phyloP scores from a whole-genome alignment of 768 basidiomycete genomes.

The Lactarius hatsudake region DNA sequence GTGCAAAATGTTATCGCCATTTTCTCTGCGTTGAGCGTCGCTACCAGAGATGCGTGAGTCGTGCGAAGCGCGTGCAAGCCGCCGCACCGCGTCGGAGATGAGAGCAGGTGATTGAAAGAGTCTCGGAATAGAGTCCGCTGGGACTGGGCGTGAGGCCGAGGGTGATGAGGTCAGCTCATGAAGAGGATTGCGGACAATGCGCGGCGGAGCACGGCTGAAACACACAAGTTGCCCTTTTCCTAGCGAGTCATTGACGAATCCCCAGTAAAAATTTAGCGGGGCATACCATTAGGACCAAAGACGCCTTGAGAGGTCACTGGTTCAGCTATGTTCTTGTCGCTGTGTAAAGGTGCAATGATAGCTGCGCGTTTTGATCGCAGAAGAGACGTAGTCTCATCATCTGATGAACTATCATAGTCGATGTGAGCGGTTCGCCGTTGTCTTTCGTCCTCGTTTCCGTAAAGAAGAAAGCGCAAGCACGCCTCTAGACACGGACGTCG shows the following conservation, averaged over 20 bases:
- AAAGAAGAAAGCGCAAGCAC: constrained; percentile 79
- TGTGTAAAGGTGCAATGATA: constrained; percentile 54
- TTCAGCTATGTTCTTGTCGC: constrained; percentile 77
- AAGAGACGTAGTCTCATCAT: constrained; percentile 49
- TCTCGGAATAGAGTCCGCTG: constrained; percentile 32
- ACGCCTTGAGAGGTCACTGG: constrained; percentile 83
- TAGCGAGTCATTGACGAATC: neutral
- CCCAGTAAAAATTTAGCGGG: neutral
- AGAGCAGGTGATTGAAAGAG: constrained; percentile 62
- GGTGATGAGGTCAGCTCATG: constrained; percentile 49
- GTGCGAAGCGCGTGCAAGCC: constrained; percentile 57
- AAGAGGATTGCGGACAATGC: constrained; percentile 60
- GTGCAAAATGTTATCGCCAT: constrained; percentile 59
- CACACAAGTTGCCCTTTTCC: constrained; percentile 75
- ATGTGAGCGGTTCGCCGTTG: constrained; percentile 39
- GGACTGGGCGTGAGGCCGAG: constrained; percentile 28
- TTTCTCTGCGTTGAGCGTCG: constrained; percentile 45
- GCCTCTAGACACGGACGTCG: constrained; percentile 83
- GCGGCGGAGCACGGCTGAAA: constrained; percentile 77
- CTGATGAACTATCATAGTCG: constrained; percentile 64
- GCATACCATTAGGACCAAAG: constrained; percentile 83
- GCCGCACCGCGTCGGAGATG: constrained; percentile 70
- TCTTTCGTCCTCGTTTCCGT: constrained; percentile 57
- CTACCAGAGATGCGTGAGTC: constrained; percentile 45
- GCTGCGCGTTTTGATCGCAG: constrained; percentile 45